Conservation (phyloP, 331 rosid species). For the Phaseolus coccineus region DNA sequence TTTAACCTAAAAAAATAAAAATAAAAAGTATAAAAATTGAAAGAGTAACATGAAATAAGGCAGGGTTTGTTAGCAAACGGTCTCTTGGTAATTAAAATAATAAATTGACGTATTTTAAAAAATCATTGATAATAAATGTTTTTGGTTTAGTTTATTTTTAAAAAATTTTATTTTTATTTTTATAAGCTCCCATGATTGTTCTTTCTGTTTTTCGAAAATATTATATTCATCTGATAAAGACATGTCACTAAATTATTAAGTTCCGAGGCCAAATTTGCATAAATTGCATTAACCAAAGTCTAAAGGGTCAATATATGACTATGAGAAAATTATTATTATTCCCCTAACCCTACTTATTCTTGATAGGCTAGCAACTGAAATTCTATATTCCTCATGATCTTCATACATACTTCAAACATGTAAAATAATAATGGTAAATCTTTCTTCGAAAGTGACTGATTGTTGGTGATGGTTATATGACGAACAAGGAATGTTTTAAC, state of each 20-base stretch:
- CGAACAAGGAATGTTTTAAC: constrained; percentile 11
- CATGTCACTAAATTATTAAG: constrained; percentile 15
- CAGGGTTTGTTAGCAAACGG: background rate
- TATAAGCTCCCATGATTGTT: background rate
- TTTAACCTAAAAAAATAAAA: background rate
- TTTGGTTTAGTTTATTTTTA: background rate
- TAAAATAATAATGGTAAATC: constrained; percentile 30
- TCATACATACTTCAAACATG: constrained; percentile 29
- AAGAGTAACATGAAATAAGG: background rate
- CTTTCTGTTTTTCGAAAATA: background rate
- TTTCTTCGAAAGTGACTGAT: constrained; percentile 6
- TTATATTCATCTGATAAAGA: background rate
- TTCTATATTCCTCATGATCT: constrained; percentile 16
- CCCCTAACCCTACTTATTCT: constrained; percentile 17
- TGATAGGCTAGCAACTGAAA: constrained; percentile 29
- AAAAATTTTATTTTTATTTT: background rate
- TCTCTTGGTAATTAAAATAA: background rate
- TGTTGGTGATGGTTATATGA: constrained; percentile 10
- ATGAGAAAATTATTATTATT: constrained; percentile 2
- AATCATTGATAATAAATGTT: background rate
- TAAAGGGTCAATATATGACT: constrained; percentile 12
- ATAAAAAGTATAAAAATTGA: background rate
- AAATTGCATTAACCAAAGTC: constrained; percentile 6
- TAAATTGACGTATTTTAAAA: background rate
- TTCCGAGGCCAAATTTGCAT: constrained; percentile 29